A percentile compares a stretch with the other conserved stretches of the same genome.
These are phyloP conservation scores for Diaporthe citrichinensis DNA, from an alignment of 2,329 filamentous ascomycete species.

Conservation along the genomic window DNA sequence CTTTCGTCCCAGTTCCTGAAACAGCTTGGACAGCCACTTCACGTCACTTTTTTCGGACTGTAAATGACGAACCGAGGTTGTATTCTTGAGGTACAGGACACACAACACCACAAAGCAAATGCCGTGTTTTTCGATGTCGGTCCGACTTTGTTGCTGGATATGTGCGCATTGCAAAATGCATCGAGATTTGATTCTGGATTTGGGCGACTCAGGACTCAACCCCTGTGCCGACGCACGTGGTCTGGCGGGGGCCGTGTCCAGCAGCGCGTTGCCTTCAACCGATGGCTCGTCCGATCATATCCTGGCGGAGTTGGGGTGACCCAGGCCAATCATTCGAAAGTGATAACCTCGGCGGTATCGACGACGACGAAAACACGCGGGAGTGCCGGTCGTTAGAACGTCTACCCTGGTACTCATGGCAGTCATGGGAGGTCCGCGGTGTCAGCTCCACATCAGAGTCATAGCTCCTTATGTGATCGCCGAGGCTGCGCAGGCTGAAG, in stretches of 20 bases:
- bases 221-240: slow-evolving; percentile 5
- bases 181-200: neutral
- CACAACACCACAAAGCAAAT: neutral
- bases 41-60: slow-evolving; percentile 19
- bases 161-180: neutral
- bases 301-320: slow-evolving; percentile 54
- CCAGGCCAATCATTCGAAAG: slow-evolving; percentile 62
- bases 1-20: slow-evolving; percentile 36
- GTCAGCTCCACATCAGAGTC: slow-evolving; percentile 53
- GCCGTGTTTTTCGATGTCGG: neutral
- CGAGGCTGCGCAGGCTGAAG: slow-evolving; percentile 57
- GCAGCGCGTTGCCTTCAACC: slow-evolving; percentile 56
- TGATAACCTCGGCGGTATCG: slow-evolving; percentile 59
- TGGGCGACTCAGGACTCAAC: neutral
- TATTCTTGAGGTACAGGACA: neutral
- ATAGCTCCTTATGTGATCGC: slow-evolving; percentile 48
- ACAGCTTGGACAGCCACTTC: slow-evolving; percentile 28
- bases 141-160: neutral
- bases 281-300: slow-evolving; percentile 68
- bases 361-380: slow-evolving; percentile 60
- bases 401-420: slow-evolving; percentile 47
- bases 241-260: neutral
- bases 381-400: slow-evolving; percentile 47
- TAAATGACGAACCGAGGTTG: neutral
- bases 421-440: slow-evolving; percentile 54